Evolutionary conservation across 2,329 filamentous ascomycete species (phyloP).

Genomic region (Claviceps arundinis): DNA sequence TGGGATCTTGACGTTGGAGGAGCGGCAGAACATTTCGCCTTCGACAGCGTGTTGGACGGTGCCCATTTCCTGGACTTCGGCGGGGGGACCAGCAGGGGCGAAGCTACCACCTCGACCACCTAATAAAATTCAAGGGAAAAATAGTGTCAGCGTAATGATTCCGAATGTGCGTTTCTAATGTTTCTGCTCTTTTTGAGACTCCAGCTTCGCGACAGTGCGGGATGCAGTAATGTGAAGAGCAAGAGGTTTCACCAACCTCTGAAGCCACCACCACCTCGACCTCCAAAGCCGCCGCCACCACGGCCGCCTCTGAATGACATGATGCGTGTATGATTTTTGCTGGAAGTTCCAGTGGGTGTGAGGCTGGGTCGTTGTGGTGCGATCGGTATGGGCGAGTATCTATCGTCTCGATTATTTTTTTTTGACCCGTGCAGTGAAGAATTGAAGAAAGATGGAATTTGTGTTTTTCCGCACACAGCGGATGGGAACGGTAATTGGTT

Average conservation of each 20-base stretch:
- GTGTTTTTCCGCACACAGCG: constrained; percentile 4
- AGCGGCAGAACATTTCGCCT: constrained; percentile 95
- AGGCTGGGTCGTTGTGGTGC: constrained; percentile 1
- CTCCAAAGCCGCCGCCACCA: constrained; percentile 10
- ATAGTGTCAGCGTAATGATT: not conserved
- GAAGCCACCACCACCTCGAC: constrained; percentile 10
- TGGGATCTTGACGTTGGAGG: constrained; percentile 86
- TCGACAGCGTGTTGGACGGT: constrained; percentile 88
- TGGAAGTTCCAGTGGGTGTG: not conserved
- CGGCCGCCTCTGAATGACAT: constrained; percentile 13
- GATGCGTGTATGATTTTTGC: not conserved
- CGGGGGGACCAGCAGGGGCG: constrained; percentile 9
- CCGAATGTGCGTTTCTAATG: not conserved
- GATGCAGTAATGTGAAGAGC: not conserved
- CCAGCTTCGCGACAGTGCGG: not conserved
- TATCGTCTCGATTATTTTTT: constrained; percentile 6
- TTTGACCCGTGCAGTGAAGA: not conserved
- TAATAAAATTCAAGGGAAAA: not conserved
- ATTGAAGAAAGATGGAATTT: constrained; percentile 2
- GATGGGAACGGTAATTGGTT: constrained; percentile 2
- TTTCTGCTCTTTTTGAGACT: not conserved
- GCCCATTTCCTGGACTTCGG: constrained; percentile 57
- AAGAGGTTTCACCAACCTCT: constrained; percentile 5
- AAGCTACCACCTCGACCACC: constrained; percentile 11
- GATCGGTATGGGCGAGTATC: not conserved